Base-by-base conservation (phyloP, 345 rosid species). In the Hypericum androsaemum region DNA sequence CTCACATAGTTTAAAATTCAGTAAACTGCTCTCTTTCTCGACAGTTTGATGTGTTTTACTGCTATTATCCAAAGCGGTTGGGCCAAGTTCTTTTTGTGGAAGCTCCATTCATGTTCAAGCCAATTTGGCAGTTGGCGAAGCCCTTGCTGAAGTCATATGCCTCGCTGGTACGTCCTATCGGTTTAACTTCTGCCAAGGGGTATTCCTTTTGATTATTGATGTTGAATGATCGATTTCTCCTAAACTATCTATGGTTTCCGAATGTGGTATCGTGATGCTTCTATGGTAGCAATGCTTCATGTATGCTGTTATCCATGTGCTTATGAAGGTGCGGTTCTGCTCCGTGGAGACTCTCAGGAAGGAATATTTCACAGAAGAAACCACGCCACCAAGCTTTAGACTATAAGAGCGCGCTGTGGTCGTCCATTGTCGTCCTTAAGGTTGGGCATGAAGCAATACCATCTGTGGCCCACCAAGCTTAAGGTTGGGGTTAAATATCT, bases 11-110 rank as follows among this genome's bases (percentile, higher is more conserved):
- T 22, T 22, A 22, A 22, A 22, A 22, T 22, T 22, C 32, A 22
- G 32, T 22, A 22, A 22, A 22, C 32, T 22, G 32, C 32, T 22
- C 32, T 22, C 32, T 40, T 64, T 51, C 12, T 53, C 59, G 65
- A 62, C 92, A 90, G 96, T 84, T 90, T 65, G 87, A 90, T 57
- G 92, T 81, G 39, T 81, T 84, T 60, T 84, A 90, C 76, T 79
- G 66, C 69, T 90, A 90, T 60, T 81, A 90, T 68, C 98, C 98
- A 22, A 87, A 74, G 75, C 83, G 95, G 54, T 64, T 90, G 72
- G 80, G 77, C 14, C 75, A 87, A 73, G 96, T 87, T 41, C 95
- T 84, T 53, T 82, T 87, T 51, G 95, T 90, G 55, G 98, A 84
- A 55, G 95, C 96, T 58, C 94, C 98, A 14, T 84, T 87, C 17